Conservation (phyloP, 2,329 filamentous ascomycete species). For the Curvularia eragrostidis region DNA sequence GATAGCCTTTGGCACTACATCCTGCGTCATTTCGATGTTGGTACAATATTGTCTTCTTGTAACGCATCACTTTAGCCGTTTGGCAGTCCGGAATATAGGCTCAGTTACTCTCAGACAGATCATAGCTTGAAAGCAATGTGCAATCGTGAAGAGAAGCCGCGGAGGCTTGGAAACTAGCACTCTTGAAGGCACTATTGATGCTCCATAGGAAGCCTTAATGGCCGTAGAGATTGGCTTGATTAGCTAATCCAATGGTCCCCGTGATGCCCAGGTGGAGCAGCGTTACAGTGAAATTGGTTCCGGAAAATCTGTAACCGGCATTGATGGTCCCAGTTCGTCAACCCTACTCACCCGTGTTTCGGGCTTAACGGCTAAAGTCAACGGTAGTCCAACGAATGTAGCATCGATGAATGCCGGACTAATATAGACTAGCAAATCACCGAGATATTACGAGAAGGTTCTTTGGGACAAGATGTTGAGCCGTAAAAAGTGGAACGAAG, state of each 20-base stretch:
- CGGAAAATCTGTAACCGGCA: slow-evolving; percentile 15
- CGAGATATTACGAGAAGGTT: slow-evolving; percentile 6
- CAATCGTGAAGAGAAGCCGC: neutral
- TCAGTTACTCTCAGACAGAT: neutral
- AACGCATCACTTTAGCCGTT: slow-evolving; percentile 4
- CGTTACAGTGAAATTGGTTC: slow-evolving; percentile 12
- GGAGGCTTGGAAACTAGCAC: neutral
- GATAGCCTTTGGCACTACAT: neutral
- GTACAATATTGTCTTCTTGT: neutral
- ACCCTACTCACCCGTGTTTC: slow-evolving; percentile 3
- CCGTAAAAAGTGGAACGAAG: neutral
- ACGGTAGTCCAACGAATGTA: slow-evolving; percentile 5
- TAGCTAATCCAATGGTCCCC: slow-evolving; percentile 1
- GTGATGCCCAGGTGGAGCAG: slow-evolving; percentile 8
- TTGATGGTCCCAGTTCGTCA: slow-evolving; percentile 5
- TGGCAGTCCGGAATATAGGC: neutral
- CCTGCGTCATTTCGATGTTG: neutral
- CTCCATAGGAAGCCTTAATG: neutral
- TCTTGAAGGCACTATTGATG: neutral
- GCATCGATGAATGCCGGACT: slow-evolving; percentile 10
- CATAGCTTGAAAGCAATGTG: neutral
- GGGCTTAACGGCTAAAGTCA: slow-evolving; percentile 15
- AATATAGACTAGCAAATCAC: slow-evolving; percentile 12
- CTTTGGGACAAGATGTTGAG: slow-evolving; percentile 1
- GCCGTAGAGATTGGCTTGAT: neutral